These are phyloP conservation scores for Hypsizygus marmoreus DNA, from an alignment of 768 basidiomycete species.

Conservation along the genomic window DNA sequence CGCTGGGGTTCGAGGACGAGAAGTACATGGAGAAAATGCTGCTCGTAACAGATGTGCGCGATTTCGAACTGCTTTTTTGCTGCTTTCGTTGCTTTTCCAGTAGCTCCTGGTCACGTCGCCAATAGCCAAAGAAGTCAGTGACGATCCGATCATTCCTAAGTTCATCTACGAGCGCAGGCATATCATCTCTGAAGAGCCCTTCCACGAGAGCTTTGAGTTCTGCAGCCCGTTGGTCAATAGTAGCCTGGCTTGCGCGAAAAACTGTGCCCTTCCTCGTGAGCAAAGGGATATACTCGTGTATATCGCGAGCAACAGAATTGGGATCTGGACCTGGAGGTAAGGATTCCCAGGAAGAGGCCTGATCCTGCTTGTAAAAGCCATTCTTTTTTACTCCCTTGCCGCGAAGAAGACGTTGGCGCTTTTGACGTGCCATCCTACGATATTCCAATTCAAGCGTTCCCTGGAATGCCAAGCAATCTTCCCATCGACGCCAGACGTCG, in stretches of 20 bases:
- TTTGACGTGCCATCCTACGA: conserved; percentile 58
- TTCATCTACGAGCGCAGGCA: conserved; percentile 68
- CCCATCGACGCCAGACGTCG: conserved; percentile 80
- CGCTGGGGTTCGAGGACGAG: conserved; percentile 41
- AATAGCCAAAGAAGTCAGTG: conserved; percentile 78
- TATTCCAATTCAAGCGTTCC: conserved; percentile 70
- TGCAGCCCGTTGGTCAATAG: conserved; percentile 59
- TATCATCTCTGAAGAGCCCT: conserved; percentile 57
- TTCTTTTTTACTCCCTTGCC: conserved; percentile 81
- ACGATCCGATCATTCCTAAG: conserved; percentile 58
- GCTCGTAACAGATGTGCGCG: conserved; percentile 48
- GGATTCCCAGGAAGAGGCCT: conserved; percentile 83
- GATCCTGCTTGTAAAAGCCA: conserved; percentile 67
- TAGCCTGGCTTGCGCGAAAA: conserved; percentile 71
- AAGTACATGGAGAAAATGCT: conserved; percentile 65
- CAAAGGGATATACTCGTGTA: conserved; percentile 66
- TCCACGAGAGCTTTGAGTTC: conserved; percentile 64
- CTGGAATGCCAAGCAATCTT: conserved; percentile 80
- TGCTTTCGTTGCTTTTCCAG: conserved; percentile 41
- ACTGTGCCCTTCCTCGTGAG: conserved; percentile 72
- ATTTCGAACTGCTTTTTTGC: conserved; percentile 22
- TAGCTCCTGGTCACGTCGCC: conserved; percentile 72
- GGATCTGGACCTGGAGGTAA: conserved; percentile 84
- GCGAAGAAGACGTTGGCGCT: conserved; percentile 63
- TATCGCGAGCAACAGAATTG: conserved; percentile 65